Evolutionary conservation across 352 stramenopile species (phyloP), one percentile per base, ranked within the genome.

Genomic region (Pythium angustatum): DNA sequence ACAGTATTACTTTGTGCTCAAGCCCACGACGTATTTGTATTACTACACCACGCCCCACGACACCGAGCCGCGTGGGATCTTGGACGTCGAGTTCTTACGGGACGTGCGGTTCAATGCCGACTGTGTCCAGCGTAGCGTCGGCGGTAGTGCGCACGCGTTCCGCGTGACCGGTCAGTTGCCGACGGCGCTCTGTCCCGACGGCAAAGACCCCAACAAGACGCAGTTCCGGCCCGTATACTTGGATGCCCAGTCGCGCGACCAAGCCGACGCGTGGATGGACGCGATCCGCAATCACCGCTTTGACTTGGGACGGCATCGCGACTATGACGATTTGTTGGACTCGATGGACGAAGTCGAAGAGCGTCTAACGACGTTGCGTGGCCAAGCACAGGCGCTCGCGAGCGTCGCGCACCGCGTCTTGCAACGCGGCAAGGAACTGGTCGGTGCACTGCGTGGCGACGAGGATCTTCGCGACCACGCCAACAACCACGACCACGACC

Each of bases 1-100:
- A n/a, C n/a, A 78, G 53, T 93, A 93, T 71, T 95, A 79, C 61
- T 93, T 95, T 64, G 81, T 85, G 49, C 66, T 95, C 55, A 83
- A 85, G 44, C 80, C 84, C 4, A 64, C 82, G 14, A 91, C 86
- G 22, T 87, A 87, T 61, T 70, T 95, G n/a, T 90, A 93, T 58
- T 95, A 93, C 70, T 95, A 91, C 72, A 90, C 90, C 54, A 71
- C 75, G 15, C 22, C 33, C 31, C 41, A 49, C 15, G 56, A 63
- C 56, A 26, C 31, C 12, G 56, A 56, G 3, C 86, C 86, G 47
- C 75, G 85, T 38, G 86, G 84, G 2, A 78, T 93, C 21, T 85
- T 95, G 48, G 86, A 95, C 58, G 61, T 93, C 33, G 83, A 92
- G 73, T 95, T 89, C 55, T 62, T 93, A 26, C 76, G 72, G 31